These are phyloP conservation scores for Leishmania aethiopica DNA, from an alignment of 208 protist species.

Conservation along the genomic window DNA sequence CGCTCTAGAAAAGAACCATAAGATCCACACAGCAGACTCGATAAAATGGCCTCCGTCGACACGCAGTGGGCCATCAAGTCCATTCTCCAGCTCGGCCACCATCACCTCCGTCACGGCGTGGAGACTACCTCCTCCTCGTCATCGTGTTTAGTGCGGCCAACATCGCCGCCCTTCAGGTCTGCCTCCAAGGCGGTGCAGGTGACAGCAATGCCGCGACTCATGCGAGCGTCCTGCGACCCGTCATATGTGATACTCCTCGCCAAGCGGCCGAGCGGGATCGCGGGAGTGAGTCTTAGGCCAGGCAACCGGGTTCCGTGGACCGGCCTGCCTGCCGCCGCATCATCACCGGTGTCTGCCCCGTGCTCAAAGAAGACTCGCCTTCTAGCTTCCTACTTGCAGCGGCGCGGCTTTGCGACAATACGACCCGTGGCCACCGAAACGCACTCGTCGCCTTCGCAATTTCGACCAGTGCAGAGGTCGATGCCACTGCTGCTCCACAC, in stretches of 20 bases:
- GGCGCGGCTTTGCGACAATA: slow-evolving; percentile 29
- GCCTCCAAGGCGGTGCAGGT: slow-evolving; percentile 12
- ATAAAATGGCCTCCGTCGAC: slow-evolving; percentile 24
- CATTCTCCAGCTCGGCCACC: slow-evolving; percentile 34
- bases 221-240: slow-evolving; percentile 2
- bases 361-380: slow-evolving; percentile 21
- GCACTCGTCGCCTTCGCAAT: background rate
- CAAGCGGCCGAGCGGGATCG: slow-evolving; percentile 33
- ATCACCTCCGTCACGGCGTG: slow-evolving; percentile 16
- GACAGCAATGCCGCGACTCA: slow-evolving; percentile 18
- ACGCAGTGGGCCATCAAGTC: slow-evolving; percentile 31
- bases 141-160: background rate
- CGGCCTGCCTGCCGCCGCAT: background rate
- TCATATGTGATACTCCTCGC: slow-evolving; percentile 39
- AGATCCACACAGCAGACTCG: background rate
- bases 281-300: slow-evolving; percentile 36
- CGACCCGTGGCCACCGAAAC: background rate
- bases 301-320: slow-evolving; percentile 15
- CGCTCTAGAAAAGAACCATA: background rate
- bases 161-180: background rate
- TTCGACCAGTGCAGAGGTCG: slow-evolving; percentile 1
- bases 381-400: slow-evolving; percentile 31
- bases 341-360: background rate
- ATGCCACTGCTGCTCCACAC: slow-evolving; percentile 61
- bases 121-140: background rate